Evolutionary conservation across 305 asterid genomes (phyloP), one percentile per base, ranked within the genome.

Genomic region (Plantago lanceolata): DNA sequence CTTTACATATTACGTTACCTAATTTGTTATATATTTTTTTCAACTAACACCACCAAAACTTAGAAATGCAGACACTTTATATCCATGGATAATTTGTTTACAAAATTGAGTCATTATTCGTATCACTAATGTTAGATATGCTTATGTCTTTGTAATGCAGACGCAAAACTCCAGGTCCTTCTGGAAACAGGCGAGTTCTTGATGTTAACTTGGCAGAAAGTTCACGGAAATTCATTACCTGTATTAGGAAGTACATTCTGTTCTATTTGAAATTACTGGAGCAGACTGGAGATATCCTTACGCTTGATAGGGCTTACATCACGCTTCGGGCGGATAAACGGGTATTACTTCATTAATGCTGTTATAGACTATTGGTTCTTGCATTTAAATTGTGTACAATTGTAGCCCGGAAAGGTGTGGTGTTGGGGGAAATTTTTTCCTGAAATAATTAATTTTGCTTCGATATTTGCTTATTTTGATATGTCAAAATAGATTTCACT

Each of bases 171-270:
- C 92, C 84, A 37, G 85, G 93, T 72, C 84, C 82, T 61, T 81
- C 89, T 47, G 96, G 89, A 69, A 90, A 83, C 84, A 85, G 51
- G 88, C 84, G 88, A 76, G 74, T 75, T 58, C 86, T 90, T 70
- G 99, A 93, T 83, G 97, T 93, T 66, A 83, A 93, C 84, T 75
- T 93, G 66, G 88, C 99, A 29, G 99, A 93, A 84, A 93, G 97
- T 76, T 93, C 97, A 50, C 89, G 99, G 65, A 93, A 93, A 76
- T 90, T 83, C 80, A 93, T 90, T 66, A 93, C 99, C 68, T 90
- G 99, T 84, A 90, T 93, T 64, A 78, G 99, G 85, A 93, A 93
- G 76, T 93, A 93, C 77, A 78, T 83, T 43, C 67, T 90, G 63
- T 90, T 93, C 73, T 90, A 93, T 79, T 67, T 93, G 81, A 87